A percentile compares a stretch with the other conserved stretches of the same genome.
These are phyloP conservation scores for Lactarius pseudohatsudake DNA, from an alignment of 768 basidiomycete species.

Conservation along the genomic window DNA sequence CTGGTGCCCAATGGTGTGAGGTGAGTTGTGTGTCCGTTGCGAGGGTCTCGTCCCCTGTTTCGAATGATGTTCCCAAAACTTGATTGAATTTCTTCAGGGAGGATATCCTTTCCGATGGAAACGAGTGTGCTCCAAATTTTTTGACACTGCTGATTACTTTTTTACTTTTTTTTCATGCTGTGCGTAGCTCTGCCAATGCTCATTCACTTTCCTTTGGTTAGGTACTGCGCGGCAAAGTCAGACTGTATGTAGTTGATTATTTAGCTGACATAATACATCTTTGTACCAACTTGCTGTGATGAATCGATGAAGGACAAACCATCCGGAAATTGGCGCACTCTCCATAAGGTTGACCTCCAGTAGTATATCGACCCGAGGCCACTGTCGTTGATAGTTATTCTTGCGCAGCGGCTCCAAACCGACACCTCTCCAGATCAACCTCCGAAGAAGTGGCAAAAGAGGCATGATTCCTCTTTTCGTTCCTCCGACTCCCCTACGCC, in stretches of 20 bases:
- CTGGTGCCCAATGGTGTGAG: background rate
- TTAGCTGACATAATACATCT: constrained; percentile 19
- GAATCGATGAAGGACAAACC: constrained; percentile 7
- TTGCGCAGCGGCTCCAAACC: constrained; percentile 11
- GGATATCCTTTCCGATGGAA: constrained; percentile 52
- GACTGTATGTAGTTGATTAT: background rate
- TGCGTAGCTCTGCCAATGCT: background rate
- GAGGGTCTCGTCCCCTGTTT: constrained; percentile 21
- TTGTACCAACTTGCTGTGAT: background rate
- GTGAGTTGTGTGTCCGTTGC: constrained; percentile 19
- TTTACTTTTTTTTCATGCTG: background rate
- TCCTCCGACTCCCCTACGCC: constrained; percentile 6
- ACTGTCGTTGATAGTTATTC: constrained; percentile 13
- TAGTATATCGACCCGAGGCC: constrained; percentile 1
- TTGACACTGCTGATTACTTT: constrained; percentile 52
- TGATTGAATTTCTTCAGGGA: constrained; percentile 93
- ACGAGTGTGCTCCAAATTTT: constrained; percentile 69
- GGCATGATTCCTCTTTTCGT: background rate
- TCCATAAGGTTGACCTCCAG: constrained; percentile 22
- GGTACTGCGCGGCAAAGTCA: background rate
- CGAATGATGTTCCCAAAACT: constrained; percentile 56
- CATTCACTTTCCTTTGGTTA: constrained; percentile 7
- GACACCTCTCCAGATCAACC: constrained; percentile 1
- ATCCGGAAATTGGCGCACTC: constrained; percentile 21
- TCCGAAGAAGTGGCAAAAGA: constrained; percentile 12